These are phyloP conservation scores for Aspergillus conjunctus DNA, from an alignment of 495 filamentous ascomycete genomes.

Conservation along the genomic window DNA sequence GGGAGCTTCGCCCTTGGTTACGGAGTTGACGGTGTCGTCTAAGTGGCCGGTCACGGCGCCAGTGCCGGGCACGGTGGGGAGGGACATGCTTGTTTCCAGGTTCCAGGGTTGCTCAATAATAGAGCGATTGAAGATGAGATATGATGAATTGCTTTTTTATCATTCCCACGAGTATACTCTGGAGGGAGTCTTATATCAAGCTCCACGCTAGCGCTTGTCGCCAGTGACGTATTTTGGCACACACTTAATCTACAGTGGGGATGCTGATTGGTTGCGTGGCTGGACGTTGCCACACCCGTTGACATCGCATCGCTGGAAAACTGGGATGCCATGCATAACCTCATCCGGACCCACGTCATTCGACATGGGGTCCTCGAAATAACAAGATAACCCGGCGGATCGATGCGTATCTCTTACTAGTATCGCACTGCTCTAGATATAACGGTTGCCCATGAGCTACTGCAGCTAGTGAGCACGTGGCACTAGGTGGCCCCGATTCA, in stretches of 20 bases:
- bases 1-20: slow-evolving; percentile 2
- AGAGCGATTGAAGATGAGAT: background rate
- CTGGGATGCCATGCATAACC: background rate
- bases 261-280: background rate
- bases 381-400: background rate
- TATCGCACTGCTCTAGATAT: background rate
- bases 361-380: background rate
- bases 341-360: background rate
- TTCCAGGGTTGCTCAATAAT: background rate
- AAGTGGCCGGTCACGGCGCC: slow-evolving; percentile 1
- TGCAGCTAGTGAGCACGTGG: background rate
- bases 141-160: background rate
- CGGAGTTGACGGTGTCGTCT: slow-evolving; percentile 4
- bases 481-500: background rate
- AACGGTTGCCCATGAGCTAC: background rate
- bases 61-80: background rate
- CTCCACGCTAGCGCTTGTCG: background rate
- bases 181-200: background rate
- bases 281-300: slow-evolving; percentile 1
- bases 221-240: slow-evolving; percentile 3
- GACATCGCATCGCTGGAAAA: background rate
- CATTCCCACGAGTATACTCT: background rate
- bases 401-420: background rate
- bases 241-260: background rate
- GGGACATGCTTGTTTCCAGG: background rate